These are phyloP conservation scores for Salix dunnii DNA, from an alignment of 345 rosid species.

Conservation along the genomic window DNA sequence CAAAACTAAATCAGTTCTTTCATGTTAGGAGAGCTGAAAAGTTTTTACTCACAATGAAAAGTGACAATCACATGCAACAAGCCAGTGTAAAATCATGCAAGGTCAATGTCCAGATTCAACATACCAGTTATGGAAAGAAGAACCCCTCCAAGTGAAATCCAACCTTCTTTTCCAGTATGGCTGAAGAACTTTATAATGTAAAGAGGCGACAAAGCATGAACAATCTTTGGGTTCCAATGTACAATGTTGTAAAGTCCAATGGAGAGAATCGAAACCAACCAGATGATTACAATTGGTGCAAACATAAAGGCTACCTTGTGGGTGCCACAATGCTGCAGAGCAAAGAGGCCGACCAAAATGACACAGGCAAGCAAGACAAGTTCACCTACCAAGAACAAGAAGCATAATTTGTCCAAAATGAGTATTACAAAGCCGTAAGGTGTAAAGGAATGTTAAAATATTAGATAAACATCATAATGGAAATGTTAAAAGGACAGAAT, in stretches of 20 bases:
- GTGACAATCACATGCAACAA: not conserved
- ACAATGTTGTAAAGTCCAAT: constrained; percentile 75
- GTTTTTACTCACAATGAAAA: not conserved
- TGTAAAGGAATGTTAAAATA: constrained; percentile 4
- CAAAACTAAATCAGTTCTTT: not conserved
- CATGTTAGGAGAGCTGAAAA: not conserved
- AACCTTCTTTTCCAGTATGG: constrained; percentile 71
- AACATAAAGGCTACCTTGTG: constrained; percentile 84
- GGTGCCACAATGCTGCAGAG: constrained; percentile 89
- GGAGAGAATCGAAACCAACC: constrained; percentile 70
- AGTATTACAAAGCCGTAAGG: not conserved
- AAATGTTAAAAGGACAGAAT: not conserved
- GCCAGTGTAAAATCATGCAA: not conserved
- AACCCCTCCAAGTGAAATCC: constrained; percentile 95
- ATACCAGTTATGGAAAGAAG: constrained; percentile 85
- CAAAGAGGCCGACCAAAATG: constrained; percentile 89
- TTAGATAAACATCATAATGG: not conserved
- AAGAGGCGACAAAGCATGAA: constrained; percentile 68
- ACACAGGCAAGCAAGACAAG: constrained; percentile 65
- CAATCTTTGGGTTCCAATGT: constrained; percentile 71
- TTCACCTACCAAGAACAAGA: constrained; percentile 44
- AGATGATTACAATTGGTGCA: constrained; percentile 78
- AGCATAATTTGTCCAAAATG: constrained; percentile 14
- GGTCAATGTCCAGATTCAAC: constrained; percentile 23
- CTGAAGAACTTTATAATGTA: constrained; percentile 70